A percentile compares a stretch with the other conserved stretches of the same genome.
These are phyloP conservation scores for Aspergillus intermedius DNA, from an alignment of 2,329 filamentous ascomycete species.

Conservation along the genomic window DNA sequence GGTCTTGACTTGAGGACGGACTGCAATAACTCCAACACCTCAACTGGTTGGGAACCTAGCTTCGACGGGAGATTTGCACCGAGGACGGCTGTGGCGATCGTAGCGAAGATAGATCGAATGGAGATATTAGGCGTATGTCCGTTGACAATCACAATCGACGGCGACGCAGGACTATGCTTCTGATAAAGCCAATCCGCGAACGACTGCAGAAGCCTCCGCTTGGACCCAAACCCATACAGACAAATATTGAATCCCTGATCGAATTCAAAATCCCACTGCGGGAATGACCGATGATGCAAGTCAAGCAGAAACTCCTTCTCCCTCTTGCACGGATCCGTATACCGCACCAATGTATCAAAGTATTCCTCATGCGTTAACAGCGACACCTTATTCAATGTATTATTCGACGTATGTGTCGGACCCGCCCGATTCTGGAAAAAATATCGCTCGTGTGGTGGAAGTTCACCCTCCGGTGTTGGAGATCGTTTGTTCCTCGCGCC, in stretches of 20 bases:
- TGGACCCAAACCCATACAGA: constrained; percentile 88
- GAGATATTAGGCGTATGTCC: constrained; percentile 57
- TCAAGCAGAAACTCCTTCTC: constrained; percentile 67
- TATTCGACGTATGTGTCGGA: constrained; percentile 75
- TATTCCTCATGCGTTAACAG: constrained; percentile 90
- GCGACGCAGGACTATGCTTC: constrained; percentile 25
- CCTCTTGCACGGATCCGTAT: constrained; percentile 60
- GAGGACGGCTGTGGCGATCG: constrained; percentile 58
- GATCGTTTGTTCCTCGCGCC: constrained; percentile 56
- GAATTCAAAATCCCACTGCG: constrained; percentile 90
- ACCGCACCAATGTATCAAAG: constrained; percentile 61
- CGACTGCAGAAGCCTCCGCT: constrained; percentile 64
- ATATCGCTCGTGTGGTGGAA: constrained; percentile 84
- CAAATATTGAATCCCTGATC: constrained; percentile 81
- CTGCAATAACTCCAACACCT: constrained; percentile 63
- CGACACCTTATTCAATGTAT: constrained; percentile 66
- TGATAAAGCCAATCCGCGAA: constrained; percentile 68
- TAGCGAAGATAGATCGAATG: constrained; percentile 44
- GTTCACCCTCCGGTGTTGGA: constrained; percentile 70
- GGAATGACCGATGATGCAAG: constrained; percentile 73
- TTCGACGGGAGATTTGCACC: constrained; percentile 40
- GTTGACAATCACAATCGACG: constrained; percentile 75
- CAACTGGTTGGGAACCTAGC: constrained; percentile 58
- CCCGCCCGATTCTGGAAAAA: constrained; percentile 88
- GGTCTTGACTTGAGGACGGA: constrained; percentile 51